Evolutionary conservation across 2,329 filamentous ascomycete species (phyloP).

Genomic region (Aspergillus sp.): DNA sequence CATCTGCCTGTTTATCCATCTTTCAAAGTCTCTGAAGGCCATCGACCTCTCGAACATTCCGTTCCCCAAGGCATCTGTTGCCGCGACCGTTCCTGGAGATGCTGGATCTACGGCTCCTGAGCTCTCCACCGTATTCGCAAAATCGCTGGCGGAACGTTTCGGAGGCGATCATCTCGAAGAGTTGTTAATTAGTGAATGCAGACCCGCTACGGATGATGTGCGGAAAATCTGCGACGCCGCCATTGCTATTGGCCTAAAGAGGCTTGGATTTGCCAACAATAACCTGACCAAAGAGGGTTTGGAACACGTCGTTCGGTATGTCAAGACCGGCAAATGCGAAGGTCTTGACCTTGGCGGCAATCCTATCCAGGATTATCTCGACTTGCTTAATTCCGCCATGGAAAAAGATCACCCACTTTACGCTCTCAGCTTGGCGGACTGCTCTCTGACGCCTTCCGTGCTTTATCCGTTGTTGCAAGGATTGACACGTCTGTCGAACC

Average conservation of each 20-base stretch:
- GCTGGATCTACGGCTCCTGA: slow-evolving; percentile 36
- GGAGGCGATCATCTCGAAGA: slow-evolving; percentile 73
- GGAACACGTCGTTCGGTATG: slow-evolving; percentile 66
- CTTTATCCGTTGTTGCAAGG: slow-evolving; percentile 70
- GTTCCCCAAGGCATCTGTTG: slow-evolving; percentile 52
- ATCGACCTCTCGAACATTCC: slow-evolving; percentile 80
- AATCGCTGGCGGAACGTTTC: slow-evolving; percentile 68
- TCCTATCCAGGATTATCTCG: slow-evolving; percentile 53
- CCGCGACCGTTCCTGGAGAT: slow-evolving; percentile 18
- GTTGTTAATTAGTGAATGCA: slow-evolving; percentile 74
- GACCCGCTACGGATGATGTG: slow-evolving; percentile 63
- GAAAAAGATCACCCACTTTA: slow-evolving; percentile 54
- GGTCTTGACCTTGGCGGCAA: slow-evolving; percentile 88
- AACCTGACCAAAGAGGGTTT: slow-evolving; percentile 67
- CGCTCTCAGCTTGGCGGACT: slow-evolving; percentile 80
- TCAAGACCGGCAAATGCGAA: slow-evolving; percentile 71
- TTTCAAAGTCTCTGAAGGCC: slow-evolving; percentile 77
- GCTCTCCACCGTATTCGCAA: slow-evolving; percentile 61
- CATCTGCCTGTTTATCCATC: slow-evolving; percentile 80
- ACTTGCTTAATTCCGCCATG: slow-evolving; percentile 30
- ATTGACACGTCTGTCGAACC: slow-evolving; percentile 60
- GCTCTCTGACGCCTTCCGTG: slow-evolving; percentile 66
- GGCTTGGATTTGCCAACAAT: slow-evolving; percentile 79
- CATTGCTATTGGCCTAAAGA: slow-evolving; percentile 67
- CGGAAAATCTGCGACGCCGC: slow-evolving; percentile 72